phyloP scores from a whole-genome alignment of 1,284 basidiomycete species.

The Sanghuangporus sanghuang region DNA sequence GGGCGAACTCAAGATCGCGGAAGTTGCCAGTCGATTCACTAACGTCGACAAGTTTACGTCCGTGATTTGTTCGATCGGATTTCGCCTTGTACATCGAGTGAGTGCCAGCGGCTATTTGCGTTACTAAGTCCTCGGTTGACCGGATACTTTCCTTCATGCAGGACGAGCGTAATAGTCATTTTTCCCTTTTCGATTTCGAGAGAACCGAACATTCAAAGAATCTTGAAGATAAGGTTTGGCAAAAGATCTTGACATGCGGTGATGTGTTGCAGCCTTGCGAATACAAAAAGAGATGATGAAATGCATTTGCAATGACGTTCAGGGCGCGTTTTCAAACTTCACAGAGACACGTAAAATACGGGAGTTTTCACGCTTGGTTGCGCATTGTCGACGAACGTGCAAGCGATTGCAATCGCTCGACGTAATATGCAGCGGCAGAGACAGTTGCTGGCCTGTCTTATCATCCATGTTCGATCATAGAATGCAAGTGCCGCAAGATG shows the following conservation, averaged over 20 bases:
- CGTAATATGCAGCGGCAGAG: too few species aligned
- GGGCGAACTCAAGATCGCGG: slow-evolving; percentile 88
- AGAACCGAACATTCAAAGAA: slow-evolving; percentile 51
- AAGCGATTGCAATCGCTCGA: too few species aligned
- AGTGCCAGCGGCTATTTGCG: slow-evolving; percentile 18
- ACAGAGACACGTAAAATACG: not conserved
- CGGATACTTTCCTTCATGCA: slow-evolving; percentile 27
- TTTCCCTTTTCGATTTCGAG: slow-evolving; percentile 81
- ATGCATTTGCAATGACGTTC: not conserved
- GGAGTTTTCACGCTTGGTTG: too few species aligned
- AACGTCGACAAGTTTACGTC: slow-evolving; percentile 72
- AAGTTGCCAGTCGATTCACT: slow-evolving; percentile 89
- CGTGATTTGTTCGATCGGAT: slow-evolving; percentile 74
- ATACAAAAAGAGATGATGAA: slow-evolving; percentile 83
- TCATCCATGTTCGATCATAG: too few species aligned
- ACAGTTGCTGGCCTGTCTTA: too few species aligned
- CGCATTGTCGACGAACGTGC: too few species aligned
- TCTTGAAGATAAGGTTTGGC: slow-evolving; percentile 56
- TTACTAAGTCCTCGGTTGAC: slow-evolving; percentile 4
- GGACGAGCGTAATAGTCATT: slow-evolving; percentile 84
- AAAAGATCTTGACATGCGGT: slow-evolving; percentile 54
- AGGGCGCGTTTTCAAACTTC: not conserved
- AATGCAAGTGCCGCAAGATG: too few species aligned
- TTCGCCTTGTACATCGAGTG: slow-evolving; percentile 74
- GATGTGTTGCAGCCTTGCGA: slow-evolving; percentile 86